These are phyloP conservation scores for Fomitopsis pinicola DNA, from an alignment of 1,284 basidiomycete species.

Conservation along the genomic window DNA sequence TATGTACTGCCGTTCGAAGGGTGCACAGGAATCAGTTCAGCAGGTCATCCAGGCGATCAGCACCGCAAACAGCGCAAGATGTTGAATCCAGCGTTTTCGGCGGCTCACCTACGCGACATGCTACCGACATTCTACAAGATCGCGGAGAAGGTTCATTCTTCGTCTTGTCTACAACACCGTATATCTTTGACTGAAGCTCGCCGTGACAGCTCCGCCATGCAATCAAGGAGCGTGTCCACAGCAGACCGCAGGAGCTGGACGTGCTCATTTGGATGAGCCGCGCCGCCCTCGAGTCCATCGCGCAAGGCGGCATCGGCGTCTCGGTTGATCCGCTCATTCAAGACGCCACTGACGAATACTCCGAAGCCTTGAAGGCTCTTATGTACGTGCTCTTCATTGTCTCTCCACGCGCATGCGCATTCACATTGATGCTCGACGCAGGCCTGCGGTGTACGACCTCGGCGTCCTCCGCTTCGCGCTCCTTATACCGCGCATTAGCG, in stretches of 20 bases:
- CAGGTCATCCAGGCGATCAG: constrained; percentile 13
- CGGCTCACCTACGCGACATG: constrained; percentile 20
- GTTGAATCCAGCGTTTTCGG: constrained; percentile 23
- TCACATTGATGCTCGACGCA: not conserved
- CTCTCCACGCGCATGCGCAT: not conserved
- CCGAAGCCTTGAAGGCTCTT: constrained; percentile 24
- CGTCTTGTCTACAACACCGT: not conserved
- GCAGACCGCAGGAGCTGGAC: constrained; percentile 23
- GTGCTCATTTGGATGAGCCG: constrained; percentile 30
- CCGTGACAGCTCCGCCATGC: constrained; percentile 16
- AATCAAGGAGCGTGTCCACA: constrained; percentile 9
- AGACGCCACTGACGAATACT: constrained; percentile 19
- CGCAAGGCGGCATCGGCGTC: constrained; percentile 33
- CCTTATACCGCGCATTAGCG: constrained; percentile 22
- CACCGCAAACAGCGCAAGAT: constrained; percentile 24
- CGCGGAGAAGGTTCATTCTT: not conserved
- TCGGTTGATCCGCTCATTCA: constrained; percentile 29
- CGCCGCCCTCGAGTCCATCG: constrained; percentile 31
- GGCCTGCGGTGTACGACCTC: not conserved
- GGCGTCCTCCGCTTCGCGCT: not conserved
- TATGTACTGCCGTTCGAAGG: not conserved
- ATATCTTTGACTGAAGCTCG: not conserved
- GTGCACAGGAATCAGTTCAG: too few species aligned
- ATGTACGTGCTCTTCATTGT: constrained; percentile 16
- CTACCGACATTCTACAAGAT: constrained; percentile 20